Evolutionary conservation across 129 eudicot species (phyloP).

Genomic region (Helianthus annuus): DNA sequence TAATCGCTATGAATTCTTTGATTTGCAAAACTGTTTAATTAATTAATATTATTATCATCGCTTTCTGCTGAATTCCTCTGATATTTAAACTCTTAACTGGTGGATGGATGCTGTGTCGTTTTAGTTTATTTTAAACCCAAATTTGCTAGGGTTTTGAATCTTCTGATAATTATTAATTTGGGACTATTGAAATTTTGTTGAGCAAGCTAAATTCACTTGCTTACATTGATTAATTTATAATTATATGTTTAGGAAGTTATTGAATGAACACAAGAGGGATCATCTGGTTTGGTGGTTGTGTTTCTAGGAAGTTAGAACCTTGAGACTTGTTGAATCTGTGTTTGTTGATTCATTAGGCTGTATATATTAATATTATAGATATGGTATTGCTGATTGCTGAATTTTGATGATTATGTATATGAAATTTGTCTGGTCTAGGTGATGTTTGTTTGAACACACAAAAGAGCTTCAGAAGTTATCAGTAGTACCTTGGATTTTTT

Average conservation of each 20-base stretch:
- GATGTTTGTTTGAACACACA: neutral
- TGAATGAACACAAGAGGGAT: neutral
- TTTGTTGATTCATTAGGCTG: neutral
- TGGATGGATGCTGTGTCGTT: neutral
- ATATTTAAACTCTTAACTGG: neutral
- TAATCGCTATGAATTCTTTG: constrained; percentile 6
- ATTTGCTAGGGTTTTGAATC: constrained; percentile 17
- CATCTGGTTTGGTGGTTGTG: neutral
- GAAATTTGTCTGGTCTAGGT: neutral
- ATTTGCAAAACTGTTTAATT: constrained; percentile 22
- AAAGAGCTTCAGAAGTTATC: neutral
- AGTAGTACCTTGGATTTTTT: neutral
- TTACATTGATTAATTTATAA: neutral
- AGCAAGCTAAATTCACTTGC: constrained; percentile 4
- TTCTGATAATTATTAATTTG: constrained; percentile 7
- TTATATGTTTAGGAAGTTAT: neutral
- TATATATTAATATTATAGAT: neutral
- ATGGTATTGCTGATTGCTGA: neutral
- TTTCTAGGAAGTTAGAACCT: no score
- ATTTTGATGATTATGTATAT: neutral
- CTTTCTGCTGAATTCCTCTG: constrained; percentile 15
- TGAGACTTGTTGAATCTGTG: no score
- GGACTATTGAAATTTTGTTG: constrained; percentile 9
- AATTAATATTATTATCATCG: neutral
- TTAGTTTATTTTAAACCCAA: neutral